Evolutionary conservation across 208 protist genomes (phyloP).

Genomic region (Porcisia deanei): DNA sequence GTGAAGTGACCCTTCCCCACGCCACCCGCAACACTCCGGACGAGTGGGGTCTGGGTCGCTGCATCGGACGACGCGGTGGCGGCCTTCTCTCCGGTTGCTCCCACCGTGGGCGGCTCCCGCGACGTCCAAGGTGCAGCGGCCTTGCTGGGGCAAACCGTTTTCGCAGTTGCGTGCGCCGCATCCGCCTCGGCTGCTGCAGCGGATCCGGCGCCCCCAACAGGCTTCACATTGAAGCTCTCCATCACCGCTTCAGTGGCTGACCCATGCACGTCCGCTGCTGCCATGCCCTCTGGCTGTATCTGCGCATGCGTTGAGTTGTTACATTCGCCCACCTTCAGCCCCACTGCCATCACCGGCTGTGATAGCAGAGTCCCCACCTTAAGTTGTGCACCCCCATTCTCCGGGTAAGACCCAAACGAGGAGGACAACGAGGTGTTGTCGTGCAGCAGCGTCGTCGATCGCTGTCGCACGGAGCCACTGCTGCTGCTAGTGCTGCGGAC

Average conservation of each 20-base stretch:
- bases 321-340: neutral
- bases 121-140: neutral
- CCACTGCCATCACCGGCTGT: neutral
- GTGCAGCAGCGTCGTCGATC: neutral
- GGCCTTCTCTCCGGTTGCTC: neutral
- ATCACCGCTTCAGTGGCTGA: neutral
- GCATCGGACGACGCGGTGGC: neutral
- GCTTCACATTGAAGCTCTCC: neutral
- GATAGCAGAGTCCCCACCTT: too few relatives aligned
- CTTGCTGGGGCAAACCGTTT: neutral
- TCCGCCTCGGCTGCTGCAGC: conserved; percentile 11
- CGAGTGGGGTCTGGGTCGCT: neutral
- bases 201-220: neutral
- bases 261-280: neutral
- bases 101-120: neutral
- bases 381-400: neutral
- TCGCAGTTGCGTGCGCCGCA: neutral
- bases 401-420: neutral
- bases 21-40: neutral
- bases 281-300: neutral
- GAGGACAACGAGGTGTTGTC: conserved; percentile 1
- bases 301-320: neutral
- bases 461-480: neutral
- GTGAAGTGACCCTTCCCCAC: conserved; percentile 20
- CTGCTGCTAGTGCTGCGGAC: neutral